Percentiles rank a stretch among this genome's conserved stretches.
phyloP scores from a whole-genome alignment of 345 rosid species.

The Noccaea caerulescens region DNA sequence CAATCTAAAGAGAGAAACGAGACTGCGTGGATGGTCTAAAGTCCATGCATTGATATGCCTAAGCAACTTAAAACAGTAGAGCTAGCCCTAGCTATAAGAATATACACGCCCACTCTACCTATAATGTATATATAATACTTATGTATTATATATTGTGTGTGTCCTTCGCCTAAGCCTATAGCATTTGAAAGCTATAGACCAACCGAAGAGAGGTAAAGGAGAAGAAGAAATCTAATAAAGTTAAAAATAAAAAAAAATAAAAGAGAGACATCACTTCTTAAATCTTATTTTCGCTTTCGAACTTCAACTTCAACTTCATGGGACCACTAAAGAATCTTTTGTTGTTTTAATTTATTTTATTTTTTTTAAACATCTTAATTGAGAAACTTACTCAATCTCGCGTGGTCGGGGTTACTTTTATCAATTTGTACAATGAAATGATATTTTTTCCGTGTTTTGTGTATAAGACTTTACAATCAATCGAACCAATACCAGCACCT shows the following conservation, averaged over 20 bases:
- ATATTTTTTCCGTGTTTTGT: not conserved
- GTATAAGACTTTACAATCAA: not conserved
- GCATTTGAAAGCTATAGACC: constrained; percentile 38
- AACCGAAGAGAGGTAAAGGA: constrained; percentile 38
- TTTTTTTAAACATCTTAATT: not conserved
- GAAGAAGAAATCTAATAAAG: constrained; percentile 37
- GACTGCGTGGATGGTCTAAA: constrained; percentile 28
- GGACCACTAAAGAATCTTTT: constrained; percentile 41
- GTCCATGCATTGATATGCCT: constrained; percentile 30
- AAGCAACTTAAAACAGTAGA: constrained; percentile 24
- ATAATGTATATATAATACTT: constrained; percentile 16
- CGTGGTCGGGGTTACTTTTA: constrained; percentile 27
- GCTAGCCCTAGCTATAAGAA: constrained; percentile 29
- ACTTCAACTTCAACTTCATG: constrained; percentile 40
- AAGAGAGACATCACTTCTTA: constrained; percentile 25
- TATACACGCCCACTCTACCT: constrained; percentile 13
- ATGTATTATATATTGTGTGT: constrained; percentile 20
- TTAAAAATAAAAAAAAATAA: not conserved
- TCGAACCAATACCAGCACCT: constrained; percentile 10
- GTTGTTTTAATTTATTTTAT: not conserved
- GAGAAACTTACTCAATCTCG: constrained; percentile 28
- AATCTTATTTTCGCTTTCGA: constrained; percentile 28
- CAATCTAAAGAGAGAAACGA: not conserved
- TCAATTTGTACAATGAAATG: constrained; percentile 11
- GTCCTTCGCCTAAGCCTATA: constrained; percentile 12